Conservation (phyloP, 768 basidiomycete species). For the Amanita rimosa region DNA sequence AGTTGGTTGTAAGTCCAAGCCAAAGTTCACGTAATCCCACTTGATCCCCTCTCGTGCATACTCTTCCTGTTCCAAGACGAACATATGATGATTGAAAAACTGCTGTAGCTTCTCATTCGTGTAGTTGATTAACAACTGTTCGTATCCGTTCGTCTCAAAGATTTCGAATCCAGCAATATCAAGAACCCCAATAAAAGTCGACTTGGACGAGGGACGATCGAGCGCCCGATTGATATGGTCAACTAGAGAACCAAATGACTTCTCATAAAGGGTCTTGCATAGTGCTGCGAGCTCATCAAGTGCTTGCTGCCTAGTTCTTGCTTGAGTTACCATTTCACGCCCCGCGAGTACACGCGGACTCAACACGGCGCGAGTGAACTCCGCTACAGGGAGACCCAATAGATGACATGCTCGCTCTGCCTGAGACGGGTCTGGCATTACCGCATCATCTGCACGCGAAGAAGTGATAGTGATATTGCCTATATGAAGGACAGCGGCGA, state of each 20-base stretch:
- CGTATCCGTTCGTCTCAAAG: slow-evolving; percentile 88
- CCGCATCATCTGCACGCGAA: slow-evolving; percentile 68
- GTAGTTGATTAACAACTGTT: slow-evolving; percentile 96
- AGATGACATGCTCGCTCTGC: slow-evolving; percentile 86
- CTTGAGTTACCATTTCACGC: slow-evolving; percentile 93
- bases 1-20: slow-evolving; percentile 92
- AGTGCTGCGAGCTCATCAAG: slow-evolving; percentile 84
- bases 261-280: slow-evolving; percentile 95
- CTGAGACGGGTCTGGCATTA: slow-evolving; percentile 73
- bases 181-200: slow-evolving; percentile 93
- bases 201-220: slow-evolving; percentile 84
- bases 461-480: slow-evolving; percentile 84
- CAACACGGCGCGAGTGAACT: slow-evolving; percentile 82
- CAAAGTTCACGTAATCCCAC: slow-evolving; percentile 98
- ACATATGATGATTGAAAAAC: slow-evolving; percentile 99
- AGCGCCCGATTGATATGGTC: slow-evolving; percentile 92
- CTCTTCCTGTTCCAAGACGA: slow-evolving; percentile 98
- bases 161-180: slow-evolving; percentile 99
- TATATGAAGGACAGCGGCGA: slow-evolving; percentile 90
- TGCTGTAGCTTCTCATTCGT: slow-evolving; percentile 99
- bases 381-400: slow-evolving; percentile 76
- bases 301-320: slow-evolving; percentile 84
- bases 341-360: slow-evolving; percentile 90
- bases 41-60: slow-evolving; percentile 93
- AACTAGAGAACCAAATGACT: slow-evolving; percentile 88